phyloP scores from a whole-genome alignment of 2,329 filamentous ascomycete genomes.

The Cladosporium halotolerans region DNA sequence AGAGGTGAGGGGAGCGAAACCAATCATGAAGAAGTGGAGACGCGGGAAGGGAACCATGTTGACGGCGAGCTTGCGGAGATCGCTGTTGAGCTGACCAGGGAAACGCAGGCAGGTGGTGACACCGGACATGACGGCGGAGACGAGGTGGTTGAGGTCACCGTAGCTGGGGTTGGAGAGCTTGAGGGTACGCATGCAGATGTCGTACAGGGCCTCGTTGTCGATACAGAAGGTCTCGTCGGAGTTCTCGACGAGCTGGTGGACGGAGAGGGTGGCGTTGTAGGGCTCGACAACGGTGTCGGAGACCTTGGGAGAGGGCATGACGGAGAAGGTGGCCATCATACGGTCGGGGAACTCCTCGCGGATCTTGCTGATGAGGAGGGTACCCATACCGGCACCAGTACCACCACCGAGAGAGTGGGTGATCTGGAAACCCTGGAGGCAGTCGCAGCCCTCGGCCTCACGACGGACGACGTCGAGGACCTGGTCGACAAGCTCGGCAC shows the following conservation, averaged over 20 bases:
- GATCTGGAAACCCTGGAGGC: slow-evolving; percentile 99
- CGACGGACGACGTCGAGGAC: slow-evolving; percentile 97
- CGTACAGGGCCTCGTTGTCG: slow-evolving; percentile 99
- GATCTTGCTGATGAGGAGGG: slow-evolving; percentile 99
- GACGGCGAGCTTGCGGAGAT: slow-evolving; percentile 97
- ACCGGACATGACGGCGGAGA: slow-evolving; percentile 99
- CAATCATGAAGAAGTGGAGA: slow-evolving; percentile 99
- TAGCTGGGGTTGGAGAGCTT: slow-evolving; percentile 99
- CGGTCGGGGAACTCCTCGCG: slow-evolving; percentile 99
- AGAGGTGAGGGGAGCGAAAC: slow-evolving; percentile 96
- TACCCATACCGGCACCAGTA: slow-evolving; percentile 99
- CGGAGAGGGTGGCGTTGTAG: slow-evolving; percentile 98
- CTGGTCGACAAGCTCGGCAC: slow-evolving; percentile 96
- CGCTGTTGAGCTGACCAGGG: slow-evolving; percentile 99
- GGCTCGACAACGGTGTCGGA: slow-evolving; percentile 99
- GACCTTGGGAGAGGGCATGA: slow-evolving; percentile 97
- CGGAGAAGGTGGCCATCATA: slow-evolving; percentile 99
- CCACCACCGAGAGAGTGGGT: slow-evolving; percentile 99
- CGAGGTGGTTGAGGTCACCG: slow-evolving; percentile 98
- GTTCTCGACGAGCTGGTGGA: slow-evolving; percentile 99
- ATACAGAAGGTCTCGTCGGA: slow-evolving; percentile 99
- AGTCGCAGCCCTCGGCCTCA: slow-evolving; percentile 98
- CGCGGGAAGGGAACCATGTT: slow-evolving; percentile 99
- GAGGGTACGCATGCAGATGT: slow-evolving; percentile 99
- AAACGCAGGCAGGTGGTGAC: slow-evolving; percentile 98